Percentiles rank a stretch among this genome's conserved stretches.
Conservation (phyloP, 352 stramenopile genomes). For the Globisporangium nunn region DNA sequence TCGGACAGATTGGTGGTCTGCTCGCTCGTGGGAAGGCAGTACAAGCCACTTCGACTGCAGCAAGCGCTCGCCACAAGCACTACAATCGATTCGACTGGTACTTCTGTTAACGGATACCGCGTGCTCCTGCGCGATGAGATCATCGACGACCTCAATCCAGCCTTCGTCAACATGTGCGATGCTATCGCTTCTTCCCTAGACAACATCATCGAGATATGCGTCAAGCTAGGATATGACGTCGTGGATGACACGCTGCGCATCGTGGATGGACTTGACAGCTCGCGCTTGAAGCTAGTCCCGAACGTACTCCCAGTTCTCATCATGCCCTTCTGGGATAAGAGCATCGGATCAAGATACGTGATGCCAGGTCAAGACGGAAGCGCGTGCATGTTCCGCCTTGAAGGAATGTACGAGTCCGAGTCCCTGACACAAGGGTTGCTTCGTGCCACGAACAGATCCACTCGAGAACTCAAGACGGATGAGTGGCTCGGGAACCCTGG, state of each 20-base stretch:
- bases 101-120: constrained; percentile 10
- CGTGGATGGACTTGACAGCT: constrained; percentile 14
- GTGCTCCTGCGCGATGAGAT: constrained; percentile 9
- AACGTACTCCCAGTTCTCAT: constrained; percentile 25
- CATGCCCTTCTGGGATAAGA: constrained; percentile 19
- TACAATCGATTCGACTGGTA: constrained; percentile 10
- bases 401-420: constrained; percentile 12
- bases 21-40: constrained; percentile 7
- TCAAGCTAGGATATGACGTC: constrained; percentile 21
- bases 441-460: constrained; percentile 6
- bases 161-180: constrained; percentile 13
- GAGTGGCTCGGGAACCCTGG: constrained; percentile 7
- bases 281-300: constrained; percentile 4
- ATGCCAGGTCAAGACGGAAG: constrained; percentile 19
- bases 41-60: constrained; percentile 13
- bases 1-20: constrained; percentile 8
- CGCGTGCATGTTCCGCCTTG: constrained; percentile 22
- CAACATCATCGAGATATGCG: constrained; percentile 19
- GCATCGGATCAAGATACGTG: constrained; percentile 7
- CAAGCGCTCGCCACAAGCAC: constrained; percentile 1
- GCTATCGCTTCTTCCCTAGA: constrained; percentile 18
- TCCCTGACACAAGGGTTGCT: constrained; percentile 8
- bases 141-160: background rate
- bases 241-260: constrained; percentile 20
- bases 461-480: constrained; percentile 11